phyloP scores from a whole-genome alignment of 2,329 filamentous ascomycete genomes.

The Monosporascus sp. region DNA sequence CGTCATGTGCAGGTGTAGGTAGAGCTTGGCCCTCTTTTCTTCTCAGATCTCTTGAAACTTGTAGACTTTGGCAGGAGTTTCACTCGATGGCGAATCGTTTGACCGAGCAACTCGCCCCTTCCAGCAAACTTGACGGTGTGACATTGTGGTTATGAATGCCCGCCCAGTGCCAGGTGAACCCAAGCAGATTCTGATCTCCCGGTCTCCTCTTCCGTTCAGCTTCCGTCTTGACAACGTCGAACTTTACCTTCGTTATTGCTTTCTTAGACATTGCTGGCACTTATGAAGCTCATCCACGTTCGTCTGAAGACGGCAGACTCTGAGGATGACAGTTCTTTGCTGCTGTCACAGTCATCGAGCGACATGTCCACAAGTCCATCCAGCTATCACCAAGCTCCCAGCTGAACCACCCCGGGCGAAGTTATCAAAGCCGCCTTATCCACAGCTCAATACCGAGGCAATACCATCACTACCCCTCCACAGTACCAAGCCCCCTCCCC shows the following conservation, averaged over 20 bases:
- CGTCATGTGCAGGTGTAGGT: too few species aligned
- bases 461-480: constrained; percentile 14
- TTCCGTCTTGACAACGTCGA: neutral
- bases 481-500: constrained; percentile 13
- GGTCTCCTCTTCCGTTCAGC: neutral
- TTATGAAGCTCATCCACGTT: neutral
- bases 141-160: too few species aligned
- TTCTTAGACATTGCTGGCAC: constrained; percentile 3
- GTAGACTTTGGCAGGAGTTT: too few species aligned
- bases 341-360: constrained; percentile 23
- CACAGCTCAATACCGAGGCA: constrained; percentile 11
- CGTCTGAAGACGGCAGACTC: neutral
- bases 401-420: constrained; percentile 16
- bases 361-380: constrained; percentile 7
- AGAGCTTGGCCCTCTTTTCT: too few species aligned
- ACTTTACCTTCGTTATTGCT: neutral
- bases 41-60: too few species aligned
- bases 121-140: too few species aligned
- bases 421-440: constrained; percentile 12
- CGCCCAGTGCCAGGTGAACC: too few species aligned
- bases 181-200: too few species aligned
- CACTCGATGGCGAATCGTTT: too few species aligned
- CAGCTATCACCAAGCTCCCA: constrained; percentile 14
- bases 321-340: constrained; percentile 30
- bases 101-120: too few species aligned